Percentiles rank a stretch among this genome's conserved stretches.
Conservation (phyloP, 2,329 filamentous ascomycete species). For the Ophiosphaerella narmari region DNA sequence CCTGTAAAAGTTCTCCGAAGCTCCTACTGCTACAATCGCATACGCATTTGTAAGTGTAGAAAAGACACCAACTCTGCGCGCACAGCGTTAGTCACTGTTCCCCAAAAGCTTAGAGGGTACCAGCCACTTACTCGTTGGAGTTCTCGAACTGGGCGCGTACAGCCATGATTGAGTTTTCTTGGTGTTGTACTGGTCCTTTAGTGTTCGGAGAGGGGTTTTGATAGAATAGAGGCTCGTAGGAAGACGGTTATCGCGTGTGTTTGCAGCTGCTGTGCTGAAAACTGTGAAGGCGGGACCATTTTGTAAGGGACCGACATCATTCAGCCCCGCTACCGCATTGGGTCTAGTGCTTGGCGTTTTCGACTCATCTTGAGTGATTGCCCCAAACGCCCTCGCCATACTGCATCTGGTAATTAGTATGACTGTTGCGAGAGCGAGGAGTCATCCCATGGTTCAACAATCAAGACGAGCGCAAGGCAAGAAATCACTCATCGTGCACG, state of each 20-base stretch:
- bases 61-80: conserved; percentile 87
- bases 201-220: not conserved
- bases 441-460: not conserved
- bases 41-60: conserved; percentile 96
- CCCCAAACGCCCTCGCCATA: conserved; percentile 6
- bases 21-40: conserved; percentile 89
- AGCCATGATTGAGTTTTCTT: conserved; percentile 49
- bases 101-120: conserved; percentile 4
- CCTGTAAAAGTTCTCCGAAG: conserved; percentile 98
- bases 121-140: conserved; percentile 76
- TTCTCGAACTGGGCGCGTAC: conserved; percentile 75
- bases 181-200: conserved; percentile 1
- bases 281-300: conserved; percentile 28
- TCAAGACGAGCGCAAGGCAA: not conserved
- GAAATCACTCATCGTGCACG: conserved; percentile 2
- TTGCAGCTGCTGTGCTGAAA: conserved; percentile 25
- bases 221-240: conserved; percentile 1
- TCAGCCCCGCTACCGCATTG: conserved; percentile 24
- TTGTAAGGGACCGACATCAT: conserved; percentile 33
- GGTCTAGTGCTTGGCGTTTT: conserved; percentile 17
- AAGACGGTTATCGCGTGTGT: conserved; percentile 12
- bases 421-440: conserved; percentile 4
- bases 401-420: not conserved
- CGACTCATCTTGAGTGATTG: conserved; percentile 32
- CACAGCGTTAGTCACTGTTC: conserved; percentile 14